phyloP scores from a whole-genome alignment of 2,329 filamentous ascomycete genomes.

The Ophiocordyceps camponoti-saundersi region DNA sequence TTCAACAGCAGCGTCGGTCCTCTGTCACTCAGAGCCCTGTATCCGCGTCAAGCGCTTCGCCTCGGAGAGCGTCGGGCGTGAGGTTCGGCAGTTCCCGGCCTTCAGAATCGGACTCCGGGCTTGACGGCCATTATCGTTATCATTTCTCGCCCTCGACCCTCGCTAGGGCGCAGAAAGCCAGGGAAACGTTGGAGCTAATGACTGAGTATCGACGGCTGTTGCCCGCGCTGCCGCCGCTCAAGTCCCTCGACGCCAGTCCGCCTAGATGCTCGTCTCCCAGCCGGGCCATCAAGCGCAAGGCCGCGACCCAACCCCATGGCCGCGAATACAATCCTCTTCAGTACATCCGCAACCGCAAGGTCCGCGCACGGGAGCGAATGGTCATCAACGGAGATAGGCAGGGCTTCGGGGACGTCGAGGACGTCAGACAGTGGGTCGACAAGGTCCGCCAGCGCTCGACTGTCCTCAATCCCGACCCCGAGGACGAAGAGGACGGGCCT shows the following conservation, averaged over 20 bases:
- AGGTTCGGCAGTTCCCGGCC: slow-evolving; percentile 28
- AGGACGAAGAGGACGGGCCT: slow-evolving; percentile 7
- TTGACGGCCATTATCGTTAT: slow-evolving; percentile 35
- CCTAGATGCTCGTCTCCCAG: slow-evolving; percentile 6
- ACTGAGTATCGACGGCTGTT: slow-evolving; percentile 69
- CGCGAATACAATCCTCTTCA: slow-evolving; percentile 83
- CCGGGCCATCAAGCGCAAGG: slow-evolving; percentile 10
- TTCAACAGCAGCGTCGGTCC: slow-evolving; percentile 52
- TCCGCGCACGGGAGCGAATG: slow-evolving; percentile 62
- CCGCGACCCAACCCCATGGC: slow-evolving; percentile 27
- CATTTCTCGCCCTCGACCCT: slow-evolving; percentile 67
- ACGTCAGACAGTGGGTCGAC: slow-evolving; percentile 64
- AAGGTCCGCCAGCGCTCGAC: slow-evolving; percentile 29
- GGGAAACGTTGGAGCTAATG: slow-evolving; percentile 70
- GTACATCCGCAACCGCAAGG: slow-evolving; percentile 77
- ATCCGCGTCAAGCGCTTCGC: slow-evolving; percentile 23
- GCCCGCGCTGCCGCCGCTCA: slow-evolving; percentile 61
- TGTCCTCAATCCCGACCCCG: slow-evolving; percentile 5
- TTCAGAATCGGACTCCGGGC: slow-evolving; percentile 23
- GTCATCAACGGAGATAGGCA: slow-evolving; percentile 56
- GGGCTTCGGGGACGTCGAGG: slow-evolving; percentile 59
- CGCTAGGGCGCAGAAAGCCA: slow-evolving; percentile 68
- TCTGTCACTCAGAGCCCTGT: slow-evolving; percentile 46
- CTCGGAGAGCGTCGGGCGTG: slow-evolving; percentile 22
- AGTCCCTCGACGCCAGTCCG: slow-evolving; percentile 11